A percentile compares a stretch with the other conserved stretches of the same genome.
These are phyloP conservation scores for Alopecurus myosuroides DNA, from an alignment of 176 grass and related monocot genomes.

Conservation along the genomic window DNA sequence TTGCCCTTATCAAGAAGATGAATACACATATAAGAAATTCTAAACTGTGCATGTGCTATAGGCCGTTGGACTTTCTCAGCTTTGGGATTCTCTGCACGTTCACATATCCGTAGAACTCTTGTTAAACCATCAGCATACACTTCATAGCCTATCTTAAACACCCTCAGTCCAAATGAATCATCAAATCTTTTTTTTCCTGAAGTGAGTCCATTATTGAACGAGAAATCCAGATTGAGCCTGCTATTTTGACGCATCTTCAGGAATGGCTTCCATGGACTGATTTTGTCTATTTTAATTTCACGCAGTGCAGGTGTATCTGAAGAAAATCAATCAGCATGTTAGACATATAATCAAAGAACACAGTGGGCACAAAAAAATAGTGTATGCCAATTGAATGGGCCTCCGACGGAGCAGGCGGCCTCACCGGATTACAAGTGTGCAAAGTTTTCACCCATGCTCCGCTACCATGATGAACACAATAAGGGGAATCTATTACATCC, in stretches of 20 bases:
- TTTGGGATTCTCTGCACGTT: constrained; percentile 41
- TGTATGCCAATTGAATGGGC: not conserved
- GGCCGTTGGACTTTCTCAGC: constrained; percentile 42
- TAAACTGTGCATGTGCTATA: constrained; percentile 57
- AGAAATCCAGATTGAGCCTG: constrained; percentile 60
- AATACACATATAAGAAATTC: constrained; percentile 51
- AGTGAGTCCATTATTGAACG: constrained; percentile 44
- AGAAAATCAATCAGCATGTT: constrained; percentile 28
- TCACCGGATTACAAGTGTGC: not conserved
- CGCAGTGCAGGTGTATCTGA: constrained; percentile 71
- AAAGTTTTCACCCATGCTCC: not conserved
- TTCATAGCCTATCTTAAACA: constrained; percentile 73
- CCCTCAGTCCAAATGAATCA: constrained; percentile 48
- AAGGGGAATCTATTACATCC: not conserved
- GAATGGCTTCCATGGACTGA: constrained; percentile 73
- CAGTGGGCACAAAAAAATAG: not conserved
- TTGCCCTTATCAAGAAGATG: constrained; percentile 73
- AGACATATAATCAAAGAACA: constrained; percentile 25
- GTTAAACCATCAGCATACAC: constrained; percentile 80
- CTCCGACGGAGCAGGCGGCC: not conserved
- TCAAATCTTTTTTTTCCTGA: constrained; percentile 48
- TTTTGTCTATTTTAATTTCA: constrained; percentile 92
- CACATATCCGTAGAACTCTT: constrained; percentile 69
- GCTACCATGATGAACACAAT: not conserved
- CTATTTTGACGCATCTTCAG: constrained; percentile 63